Evolutionary conservation across 441 rosid genomes (phyloP).

Genomic region (Oxalis stricta): DNA sequence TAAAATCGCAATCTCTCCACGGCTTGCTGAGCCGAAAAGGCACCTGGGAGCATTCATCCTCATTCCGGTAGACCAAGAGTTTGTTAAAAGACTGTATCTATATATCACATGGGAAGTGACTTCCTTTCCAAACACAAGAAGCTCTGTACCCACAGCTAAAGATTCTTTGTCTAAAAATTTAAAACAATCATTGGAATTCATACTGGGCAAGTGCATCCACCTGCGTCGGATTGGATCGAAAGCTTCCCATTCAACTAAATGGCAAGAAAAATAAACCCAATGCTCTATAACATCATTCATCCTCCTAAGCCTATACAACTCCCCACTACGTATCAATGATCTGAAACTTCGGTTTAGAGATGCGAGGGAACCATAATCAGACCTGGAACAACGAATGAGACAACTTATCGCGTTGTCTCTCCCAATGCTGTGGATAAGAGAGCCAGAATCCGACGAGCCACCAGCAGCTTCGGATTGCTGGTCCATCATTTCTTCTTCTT

Average conservation of each 20-base stretch:
- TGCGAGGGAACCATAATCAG: conserved; percentile 71
- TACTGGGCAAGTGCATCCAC: conserved; percentile 86
- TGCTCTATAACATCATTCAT: conserved; percentile 49
- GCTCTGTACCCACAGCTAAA: conserved; percentile 88
- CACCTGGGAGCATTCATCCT: conserved; percentile 76
- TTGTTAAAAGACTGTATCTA: conserved; percentile 71
- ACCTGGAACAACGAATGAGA: conserved; percentile 65
- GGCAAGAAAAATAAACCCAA: conserved; percentile 90
- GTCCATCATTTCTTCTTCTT: not conserved
- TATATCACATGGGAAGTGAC: conserved; percentile 54
- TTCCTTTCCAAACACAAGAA: conserved; percentile 82
- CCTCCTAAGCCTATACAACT: conserved; percentile 54
- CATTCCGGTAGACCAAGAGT: conserved; percentile 76
- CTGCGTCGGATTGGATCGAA: conserved; percentile 54
- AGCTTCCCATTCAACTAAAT: conserved; percentile 82
- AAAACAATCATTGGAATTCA: conserved; percentile 63
- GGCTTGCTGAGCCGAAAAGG: conserved; percentile 94
- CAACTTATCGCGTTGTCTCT: conserved; percentile 68
- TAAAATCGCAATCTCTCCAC: conserved; percentile 69
- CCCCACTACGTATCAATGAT: conserved; percentile 55
- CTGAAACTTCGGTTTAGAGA: conserved; percentile 52
- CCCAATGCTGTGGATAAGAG: conserved; percentile 58
- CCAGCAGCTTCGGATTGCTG: conserved; percentile 24
- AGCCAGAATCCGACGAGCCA: conserved; percentile 40
- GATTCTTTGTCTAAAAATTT: conserved; percentile 82